A percentile compares a stretch with the other conserved stretches of the same genome.
Conservation (phyloP, 2,329 filamentous ascomycete genomes). For the Pseudocercospora musae region DNA sequence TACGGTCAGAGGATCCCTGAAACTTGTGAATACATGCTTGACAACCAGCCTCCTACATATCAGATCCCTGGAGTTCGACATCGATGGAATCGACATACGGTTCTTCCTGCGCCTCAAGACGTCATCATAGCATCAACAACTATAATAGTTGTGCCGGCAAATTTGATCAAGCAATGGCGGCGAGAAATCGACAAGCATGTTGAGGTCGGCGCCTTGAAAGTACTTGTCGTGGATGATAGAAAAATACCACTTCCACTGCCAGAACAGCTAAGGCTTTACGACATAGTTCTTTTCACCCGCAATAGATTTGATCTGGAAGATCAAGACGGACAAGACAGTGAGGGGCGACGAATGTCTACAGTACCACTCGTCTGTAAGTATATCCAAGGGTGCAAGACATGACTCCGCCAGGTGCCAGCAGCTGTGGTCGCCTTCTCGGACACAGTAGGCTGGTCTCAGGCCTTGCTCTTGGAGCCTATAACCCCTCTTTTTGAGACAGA, state of each 20-base stretch:
- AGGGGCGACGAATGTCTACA: constrained; percentile 39
- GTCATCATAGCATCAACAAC: constrained; percentile 67
- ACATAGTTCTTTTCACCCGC: constrained; percentile 76
- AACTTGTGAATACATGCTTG: constrained; percentile 55
- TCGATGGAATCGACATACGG: constrained; percentile 43
- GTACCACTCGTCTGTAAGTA: constrained; percentile 7
- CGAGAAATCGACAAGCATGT: constrained; percentile 79
- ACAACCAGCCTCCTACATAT: constrained; percentile 34
- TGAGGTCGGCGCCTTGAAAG: constrained; percentile 50
- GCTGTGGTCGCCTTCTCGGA: no score
- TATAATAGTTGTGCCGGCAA: constrained; percentile 76
- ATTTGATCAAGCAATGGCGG: constrained; percentile 80
- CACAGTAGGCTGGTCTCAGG: no score
- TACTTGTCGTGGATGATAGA: constrained; percentile 59
- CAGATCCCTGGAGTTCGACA: constrained; percentile 41
- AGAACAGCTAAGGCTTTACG: constrained; percentile 61
- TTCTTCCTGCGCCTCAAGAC: constrained; percentile 42
- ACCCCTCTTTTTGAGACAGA: background rate
- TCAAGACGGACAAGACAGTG: constrained; percentile 47
- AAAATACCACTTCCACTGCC: constrained; percentile 55
- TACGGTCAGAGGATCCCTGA: constrained; percentile 49
- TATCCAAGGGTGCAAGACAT: background rate
- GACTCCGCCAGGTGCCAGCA: no score
- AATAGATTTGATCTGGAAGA: constrained; percentile 68
- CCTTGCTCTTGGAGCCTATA: no score